Percentiles rank a stretch among this genome's conserved stretches.
phyloP scores from a whole-genome alignment of 1,284 basidiomycete genomes.

The Rhodotorula mucilaginosa region DNA sequence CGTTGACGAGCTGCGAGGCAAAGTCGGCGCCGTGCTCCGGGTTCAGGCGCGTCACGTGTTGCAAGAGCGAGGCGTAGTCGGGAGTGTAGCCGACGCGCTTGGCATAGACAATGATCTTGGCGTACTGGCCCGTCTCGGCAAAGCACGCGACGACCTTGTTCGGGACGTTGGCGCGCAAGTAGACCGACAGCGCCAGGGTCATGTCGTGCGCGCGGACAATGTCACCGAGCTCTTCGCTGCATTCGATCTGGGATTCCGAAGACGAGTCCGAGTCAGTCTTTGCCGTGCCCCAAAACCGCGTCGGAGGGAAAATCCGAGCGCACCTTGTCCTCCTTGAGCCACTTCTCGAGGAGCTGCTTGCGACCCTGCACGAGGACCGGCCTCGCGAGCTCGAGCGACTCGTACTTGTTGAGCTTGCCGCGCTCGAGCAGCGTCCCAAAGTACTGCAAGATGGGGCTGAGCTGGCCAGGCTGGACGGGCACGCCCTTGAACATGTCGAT shows the following conservation, averaged over 20 bases:
- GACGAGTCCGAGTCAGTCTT: background rate
- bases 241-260: conserved; percentile 69
- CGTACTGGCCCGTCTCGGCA: conserved; percentile 96
- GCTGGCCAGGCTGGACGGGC: conserved; percentile 80
- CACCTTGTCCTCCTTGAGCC: conserved; percentile 99
- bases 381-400: conserved; percentile 92
- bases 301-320: conserved; percentile 11
- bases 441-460: conserved; percentile 97
- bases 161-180: conserved; percentile 94
- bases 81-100: conserved; percentile 96
- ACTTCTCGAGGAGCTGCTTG: conserved; percentile 97
- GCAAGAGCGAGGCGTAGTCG: conserved; percentile 90
- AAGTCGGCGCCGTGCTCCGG: conserved; percentile 99
- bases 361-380: conserved; percentile 95
- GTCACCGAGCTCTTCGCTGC: conserved; percentile 97
- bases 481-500: conserved; percentile 98
- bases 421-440: conserved; percentile 97
- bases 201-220: conserved; percentile 94
- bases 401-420: conserved; percentile 94
- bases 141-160: conserved; percentile 98
- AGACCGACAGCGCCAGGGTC: conserved; percentile 97
- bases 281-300: background rate
- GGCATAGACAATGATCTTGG: conserved; percentile 96
- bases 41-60: conserved; percentile 94
- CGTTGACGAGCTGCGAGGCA: conserved; percentile 89